phyloP scores from a whole-genome alignment of 805 yeast species.

The Schwanniomyces occidentalis region DNA sequence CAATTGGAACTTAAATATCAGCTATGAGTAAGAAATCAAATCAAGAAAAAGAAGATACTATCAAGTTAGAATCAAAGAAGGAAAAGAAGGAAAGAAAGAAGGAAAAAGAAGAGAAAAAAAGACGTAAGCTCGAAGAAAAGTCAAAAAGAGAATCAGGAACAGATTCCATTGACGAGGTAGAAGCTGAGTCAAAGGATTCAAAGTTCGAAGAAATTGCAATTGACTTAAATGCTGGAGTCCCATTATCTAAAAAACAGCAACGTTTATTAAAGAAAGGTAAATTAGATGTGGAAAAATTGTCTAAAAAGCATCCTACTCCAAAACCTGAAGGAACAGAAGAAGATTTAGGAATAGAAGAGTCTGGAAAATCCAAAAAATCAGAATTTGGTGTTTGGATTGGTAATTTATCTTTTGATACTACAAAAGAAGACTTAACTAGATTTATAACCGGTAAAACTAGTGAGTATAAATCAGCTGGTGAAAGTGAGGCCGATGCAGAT shows the following conservation, averaged over 20 bases:
- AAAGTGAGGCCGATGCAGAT: conserved; percentile 24
- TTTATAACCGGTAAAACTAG: conserved; percentile 64
- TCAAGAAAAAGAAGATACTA: neutral
- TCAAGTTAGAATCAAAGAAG: conserved; percentile 16
- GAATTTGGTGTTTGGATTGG: conserved; percentile 92
- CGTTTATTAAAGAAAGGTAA: conserved; percentile 82
- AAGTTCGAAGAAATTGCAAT: conserved; percentile 66
- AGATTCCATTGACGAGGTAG: conserved; percentile 6
- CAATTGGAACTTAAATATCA: too few relatives aligned
- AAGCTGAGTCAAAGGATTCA: conserved; percentile 46
- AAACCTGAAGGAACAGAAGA: conserved; percentile 37
- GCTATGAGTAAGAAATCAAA: conserved; percentile 19
- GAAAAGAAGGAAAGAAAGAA: conserved; percentile 23
- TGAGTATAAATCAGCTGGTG: conserved; percentile 16
- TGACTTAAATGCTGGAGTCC: conserved; percentile 68
- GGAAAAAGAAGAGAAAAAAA: conserved; percentile 18
- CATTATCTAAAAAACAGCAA: conserved; percentile 88
- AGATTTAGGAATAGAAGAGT: conserved; percentile 28
- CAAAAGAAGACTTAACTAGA: conserved; percentile 66
- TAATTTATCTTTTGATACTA: conserved; percentile 81
- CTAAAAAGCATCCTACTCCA: conserved; percentile 36
- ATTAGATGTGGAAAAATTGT: conserved; percentile 60
- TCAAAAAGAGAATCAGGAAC: conserved; percentile 8
- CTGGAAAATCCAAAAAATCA: conserved; percentile 43
- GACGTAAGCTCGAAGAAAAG: conserved; percentile 1